Base-by-base conservation (phyloP, 306 rosid species). In the Malus asiatica region DNA sequence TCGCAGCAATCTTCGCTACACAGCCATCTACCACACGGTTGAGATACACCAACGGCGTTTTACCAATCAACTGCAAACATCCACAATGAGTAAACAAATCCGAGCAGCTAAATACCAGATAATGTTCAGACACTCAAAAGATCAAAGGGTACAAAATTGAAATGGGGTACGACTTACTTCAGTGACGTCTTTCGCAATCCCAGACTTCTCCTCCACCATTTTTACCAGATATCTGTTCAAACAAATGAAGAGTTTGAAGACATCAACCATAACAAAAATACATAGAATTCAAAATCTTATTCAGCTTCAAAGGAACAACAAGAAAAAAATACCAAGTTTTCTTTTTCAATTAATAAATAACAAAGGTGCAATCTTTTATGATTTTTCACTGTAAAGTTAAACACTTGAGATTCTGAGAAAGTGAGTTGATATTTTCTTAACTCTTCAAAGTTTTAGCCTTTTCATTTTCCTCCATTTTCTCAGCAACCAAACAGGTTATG, bases 31-130 rank as follows among this genome's bases (percentile, higher is more conserved):
- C 89, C 4, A 93, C 78, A 60, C 64, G 93, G 86, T 91, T 93
- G 85, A 93, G 98, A 87, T 87, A 93, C 1, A 93, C 93, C 83
- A 93, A 73, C 8, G 97, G 96, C 15, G 97, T 93, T 42, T 87
- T 89, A n/a, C 94, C 97, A 44, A 93, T 84, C 44, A 93, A 78
- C 98, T 90, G 85, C 11, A 74, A 72, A 80, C 71, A 71, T 35
- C 45, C 73, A 69, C 71, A 72, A 71, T 4, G 4, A 20, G 73
- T 15, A 66, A 38, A 75, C 9, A 60, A 55, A 67, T 8, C 8
- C 40, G 5, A 38, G 74, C 58, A 77, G 79, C 77, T 32, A 46
- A 18, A 66, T 6, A 65, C 29, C 68, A 4, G 27, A 52, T 45
- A 71, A 12, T 13, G 75, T n/a, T 13, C 13, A 70, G 58, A 51